Conservation (phyloP, 495 filamentous ascomycete species). For the Daldinia caldariorum region DNA sequence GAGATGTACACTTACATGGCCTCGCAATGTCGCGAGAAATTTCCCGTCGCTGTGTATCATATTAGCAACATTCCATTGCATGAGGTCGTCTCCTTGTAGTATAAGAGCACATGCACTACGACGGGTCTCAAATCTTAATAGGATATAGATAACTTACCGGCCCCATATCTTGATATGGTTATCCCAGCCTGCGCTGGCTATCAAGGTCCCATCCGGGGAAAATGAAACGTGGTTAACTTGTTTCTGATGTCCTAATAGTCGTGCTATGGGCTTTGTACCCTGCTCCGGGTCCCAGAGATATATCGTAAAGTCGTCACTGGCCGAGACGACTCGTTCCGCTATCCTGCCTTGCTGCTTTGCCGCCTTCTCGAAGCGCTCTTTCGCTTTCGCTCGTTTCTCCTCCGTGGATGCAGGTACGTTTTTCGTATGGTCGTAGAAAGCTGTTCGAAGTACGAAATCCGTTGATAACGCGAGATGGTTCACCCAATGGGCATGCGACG, state of each 20-base stretch:
- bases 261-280: constrained; percentile 81
- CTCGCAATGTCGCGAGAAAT: constrained; percentile 86
- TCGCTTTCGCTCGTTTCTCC: constrained; percentile 78
- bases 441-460: constrained; percentile 88
- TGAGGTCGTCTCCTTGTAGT: not conserved
- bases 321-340: constrained; percentile 87
- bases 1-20: constrained; percentile 66
- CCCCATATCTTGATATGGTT: constrained; percentile 94
- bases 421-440: constrained; percentile 83
- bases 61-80: constrained; percentile 25
- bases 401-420: constrained; percentile 71
- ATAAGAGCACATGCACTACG: constrained; percentile 2
- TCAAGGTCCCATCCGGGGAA: constrained; percentile 84
- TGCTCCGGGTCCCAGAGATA: constrained; percentile 92
- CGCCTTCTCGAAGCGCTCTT: constrained; percentile 86
- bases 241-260: constrained; percentile 93
- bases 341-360: constrained; percentile 81
- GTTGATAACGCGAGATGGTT: constrained; percentile 96
- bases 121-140: not conserved
- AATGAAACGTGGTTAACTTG: constrained; percentile 96
- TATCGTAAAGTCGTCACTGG: constrained; percentile 95
- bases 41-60: constrained; percentile 63
- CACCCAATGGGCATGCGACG: constrained; percentile 90
- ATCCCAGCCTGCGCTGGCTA: constrained; percentile 90
- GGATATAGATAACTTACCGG: constrained; percentile 56